phyloP scores from a whole-genome alignment of 768 basidiomycete genomes.

The Roridomyces roridus region DNA sequence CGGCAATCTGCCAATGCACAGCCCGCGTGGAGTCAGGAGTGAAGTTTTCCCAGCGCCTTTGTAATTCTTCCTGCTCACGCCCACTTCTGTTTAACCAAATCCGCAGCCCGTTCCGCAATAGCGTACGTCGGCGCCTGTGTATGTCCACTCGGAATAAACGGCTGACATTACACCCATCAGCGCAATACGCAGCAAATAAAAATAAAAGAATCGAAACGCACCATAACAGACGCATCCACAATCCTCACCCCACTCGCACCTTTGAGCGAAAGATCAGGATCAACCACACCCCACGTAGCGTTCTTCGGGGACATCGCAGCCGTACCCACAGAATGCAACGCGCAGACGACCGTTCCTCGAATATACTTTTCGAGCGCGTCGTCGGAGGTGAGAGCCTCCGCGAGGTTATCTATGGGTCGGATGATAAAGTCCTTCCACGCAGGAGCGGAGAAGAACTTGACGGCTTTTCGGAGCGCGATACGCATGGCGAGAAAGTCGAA shows the following conservation, averaged over 20 bases:
- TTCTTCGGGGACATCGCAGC: constrained; percentile 35
- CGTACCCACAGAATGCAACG: constrained; percentile 36
- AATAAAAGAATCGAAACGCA: no score
- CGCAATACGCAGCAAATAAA: no score
- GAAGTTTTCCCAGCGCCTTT: no score
- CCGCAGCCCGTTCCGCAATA: constrained; percentile 20
- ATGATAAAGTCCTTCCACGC: constrained; percentile 36
- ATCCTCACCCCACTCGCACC: constrained; percentile 39
- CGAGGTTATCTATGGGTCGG: constrained; percentile 22
- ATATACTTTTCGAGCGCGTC: constrained; percentile 31
- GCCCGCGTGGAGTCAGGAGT: no score
- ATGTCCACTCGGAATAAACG: constrained; percentile 14
- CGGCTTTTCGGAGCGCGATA: constrained; percentile 31
- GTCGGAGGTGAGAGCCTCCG: constrained; percentile 32
- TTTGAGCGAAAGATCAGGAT: constrained; percentile 42
- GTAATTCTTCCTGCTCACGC: no score
- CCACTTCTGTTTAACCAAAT: constrained; percentile 18
- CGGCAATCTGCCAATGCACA: no score
- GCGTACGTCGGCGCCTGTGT: constrained; percentile 20
- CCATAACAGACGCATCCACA: constrained; percentile 46
- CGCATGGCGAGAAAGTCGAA: constrained; percentile 36
- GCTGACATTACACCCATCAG: no score
- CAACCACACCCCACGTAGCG: constrained; percentile 38
- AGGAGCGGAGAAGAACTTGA: constrained; percentile 32
- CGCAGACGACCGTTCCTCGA: constrained; percentile 23